Base-by-base conservation (phyloP, 1,284 basidiomycete genomes). In the Leucoagaricus sp. region DNA sequence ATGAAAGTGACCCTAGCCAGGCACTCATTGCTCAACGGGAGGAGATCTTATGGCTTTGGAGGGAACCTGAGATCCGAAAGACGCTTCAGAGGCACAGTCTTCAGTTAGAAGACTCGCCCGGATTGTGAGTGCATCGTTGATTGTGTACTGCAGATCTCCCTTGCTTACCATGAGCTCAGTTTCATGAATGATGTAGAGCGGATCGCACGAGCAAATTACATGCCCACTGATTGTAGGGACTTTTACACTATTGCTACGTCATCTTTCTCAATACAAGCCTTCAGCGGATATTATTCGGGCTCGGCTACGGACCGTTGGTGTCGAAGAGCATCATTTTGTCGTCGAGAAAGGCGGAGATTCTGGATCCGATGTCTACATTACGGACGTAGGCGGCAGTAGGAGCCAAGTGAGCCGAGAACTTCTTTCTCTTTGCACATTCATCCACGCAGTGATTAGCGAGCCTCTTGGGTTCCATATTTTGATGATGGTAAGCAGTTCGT, bases 341-440 rank as follows among this genome's bases (percentile, higher is more conserved):
- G 74, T 83, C 58, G 81, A 86, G 48, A 73, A 71, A 61, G 77
- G 71, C 1, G 48, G 60, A 28, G 65, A 68, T 34, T 52, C 63
- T 54, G 81, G 77, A 9, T 74, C 78, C 1, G 85, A 87, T 53
- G 85, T 85, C 67, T 84, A 80, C 60, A 83, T 89, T 55, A 86
- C 84, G 45, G 87, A 89, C 55, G 87, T 89, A 1, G 85, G 87
- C 46, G 87, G 87, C 28, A 80, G 78, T 44, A 75, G 83, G 53
- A 78, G 73, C 58, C 78, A 79, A 65, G 82, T 83, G 58, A 58
- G 72, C 60, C 29, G 31, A 12, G 8, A 23, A 8, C 23, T 33
- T 45, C 5, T 17, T 36, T 34, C 38, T 23, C 10, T 13, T 8
- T 17, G 49, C 19, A 33, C 42, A 28, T 41, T 38, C 45, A 36